Base-by-base conservation (phyloP, 768 basidiomycete genomes). In the Gautieria morchelliformis region DNA sequence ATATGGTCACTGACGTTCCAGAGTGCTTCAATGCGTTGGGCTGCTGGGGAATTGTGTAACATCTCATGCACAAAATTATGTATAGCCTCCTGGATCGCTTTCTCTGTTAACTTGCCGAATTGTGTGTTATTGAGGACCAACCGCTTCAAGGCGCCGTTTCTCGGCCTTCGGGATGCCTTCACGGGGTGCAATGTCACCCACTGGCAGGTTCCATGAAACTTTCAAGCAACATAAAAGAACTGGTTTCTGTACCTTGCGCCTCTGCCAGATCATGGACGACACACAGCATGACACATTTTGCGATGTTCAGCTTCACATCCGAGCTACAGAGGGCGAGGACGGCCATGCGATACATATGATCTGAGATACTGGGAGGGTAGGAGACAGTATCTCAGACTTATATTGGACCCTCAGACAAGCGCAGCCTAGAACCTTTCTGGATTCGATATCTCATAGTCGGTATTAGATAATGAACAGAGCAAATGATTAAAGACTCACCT, bases 291-390 rank as follows among this genome's bases (percentile, higher is more conserved):
- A 89, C 84, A 59, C 87, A 90, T 77, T 86, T 87, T 64, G 87
- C 69, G 27, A 88, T 69, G 68, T 90, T 87, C 8, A 92, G 77
- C 0, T 74, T 76, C n/a, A 71, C 52, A 64, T 90, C 90, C 0
- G 90, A 84, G 5, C 82, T 79, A 59, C 92, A 87, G 82, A 99
- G 85, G 4, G 93, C 85, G 44, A 98, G 78, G n/a, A 97, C 68
- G 1, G 92, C 87, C 95, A 99, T 97, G 48, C 95, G 77, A 68
- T 93, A 90, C 95, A 96, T 97, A 65, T 97, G 94, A 69, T 98
- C 95, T 8, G 92, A 85, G 61, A 97, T 94, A 62, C 89, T 92
- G 59, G 19, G 24, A 24, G 12, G 48, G 41, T 49, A 5, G 19
- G 32, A 4, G 27, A 5, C 27, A 27, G 27, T 27, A 27, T 27